phyloP scores from a whole-genome alignment of 208 protist genomes.

The Acanthamoeba rhysodes region DNA sequence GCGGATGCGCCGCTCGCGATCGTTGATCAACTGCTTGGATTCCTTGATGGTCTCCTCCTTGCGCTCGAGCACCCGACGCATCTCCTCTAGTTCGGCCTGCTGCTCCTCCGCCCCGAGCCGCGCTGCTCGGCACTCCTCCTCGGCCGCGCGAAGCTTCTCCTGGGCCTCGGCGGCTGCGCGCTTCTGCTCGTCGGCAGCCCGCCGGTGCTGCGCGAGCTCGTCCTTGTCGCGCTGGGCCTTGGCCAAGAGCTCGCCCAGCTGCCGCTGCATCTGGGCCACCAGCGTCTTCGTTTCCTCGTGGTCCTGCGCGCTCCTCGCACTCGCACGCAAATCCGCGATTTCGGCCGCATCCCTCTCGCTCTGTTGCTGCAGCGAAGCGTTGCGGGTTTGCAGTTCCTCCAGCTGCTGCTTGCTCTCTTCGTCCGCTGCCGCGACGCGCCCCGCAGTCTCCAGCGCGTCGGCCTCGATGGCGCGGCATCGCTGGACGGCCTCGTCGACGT shows the following conservation, averaged over 20 bases:
- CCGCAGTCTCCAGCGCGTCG: not conserved
- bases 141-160: not conserved
- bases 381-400: not conserved
- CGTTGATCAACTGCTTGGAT: constrained; percentile 41
- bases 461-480: not conserved
- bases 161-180: not conserved
- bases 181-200: not conserved
- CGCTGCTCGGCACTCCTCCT: not conserved
- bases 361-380: not conserved
- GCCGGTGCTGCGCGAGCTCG: not conserved
- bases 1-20: constrained; percentile 14
- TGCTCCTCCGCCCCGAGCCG: not conserved
- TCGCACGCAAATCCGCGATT: not conserved
- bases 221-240: not conserved
- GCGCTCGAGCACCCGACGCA: not conserved
- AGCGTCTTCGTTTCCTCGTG: not conserved
- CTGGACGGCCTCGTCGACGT: not conserved
- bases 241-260: not conserved
- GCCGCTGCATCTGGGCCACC: not conserved
- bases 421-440: not conserved
- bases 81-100: not conserved
- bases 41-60: constrained; percentile 35
- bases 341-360: not conserved
- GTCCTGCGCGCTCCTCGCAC: not conserved
- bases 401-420: not conserved